phyloP scores from a whole-genome alignment of 768 basidiomycete genomes.

The Phaffia tasmanica region DNA sequence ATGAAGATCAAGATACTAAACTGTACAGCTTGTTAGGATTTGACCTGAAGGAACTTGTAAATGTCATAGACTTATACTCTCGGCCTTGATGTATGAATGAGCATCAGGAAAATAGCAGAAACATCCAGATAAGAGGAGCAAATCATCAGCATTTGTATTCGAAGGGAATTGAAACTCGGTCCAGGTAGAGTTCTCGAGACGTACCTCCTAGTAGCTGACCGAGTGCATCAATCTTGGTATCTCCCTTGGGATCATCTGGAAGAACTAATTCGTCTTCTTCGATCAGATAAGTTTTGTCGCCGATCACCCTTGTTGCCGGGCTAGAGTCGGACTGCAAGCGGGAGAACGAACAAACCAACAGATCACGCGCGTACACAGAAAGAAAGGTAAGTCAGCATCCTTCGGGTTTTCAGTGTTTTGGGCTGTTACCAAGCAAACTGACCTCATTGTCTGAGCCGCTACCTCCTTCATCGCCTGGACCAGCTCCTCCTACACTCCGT shows the following conservation, averaged over 20 bases:
- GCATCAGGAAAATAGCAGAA: background rate
- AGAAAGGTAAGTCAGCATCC: background rate
- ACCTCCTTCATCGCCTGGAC: constrained; percentile 14
- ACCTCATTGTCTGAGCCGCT: constrained; percentile 37
- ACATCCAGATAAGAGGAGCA: background rate
- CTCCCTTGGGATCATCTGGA: constrained; percentile 70
- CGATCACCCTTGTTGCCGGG: constrained; percentile 40
- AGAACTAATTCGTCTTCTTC: constrained; percentile 83
- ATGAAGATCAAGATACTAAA: background rate
- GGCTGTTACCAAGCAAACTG: constrained; percentile 39
- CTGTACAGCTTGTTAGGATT: constrained; percentile 72
- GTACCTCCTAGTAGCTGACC: constrained; percentile 76
- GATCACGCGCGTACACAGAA: constrained; percentile 6
- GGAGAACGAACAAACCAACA: background rate
- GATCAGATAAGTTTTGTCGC: constrained; percentile 62
- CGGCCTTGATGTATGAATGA: constrained; percentile 48
- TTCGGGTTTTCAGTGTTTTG: constrained; percentile 30
- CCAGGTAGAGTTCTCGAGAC: constrained; percentile 29
- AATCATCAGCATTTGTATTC: background rate
- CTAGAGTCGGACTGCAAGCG: constrained; percentile 24
- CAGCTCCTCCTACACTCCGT: constrained; percentile 9
- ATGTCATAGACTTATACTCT: constrained; percentile 77
- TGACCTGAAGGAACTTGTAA: constrained; percentile 62
- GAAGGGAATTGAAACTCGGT: background rate
- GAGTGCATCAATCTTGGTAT: constrained; percentile 76